Conservation (phyloP, 352 stramenopile species). For the Phytophthora foliorum region DNA sequence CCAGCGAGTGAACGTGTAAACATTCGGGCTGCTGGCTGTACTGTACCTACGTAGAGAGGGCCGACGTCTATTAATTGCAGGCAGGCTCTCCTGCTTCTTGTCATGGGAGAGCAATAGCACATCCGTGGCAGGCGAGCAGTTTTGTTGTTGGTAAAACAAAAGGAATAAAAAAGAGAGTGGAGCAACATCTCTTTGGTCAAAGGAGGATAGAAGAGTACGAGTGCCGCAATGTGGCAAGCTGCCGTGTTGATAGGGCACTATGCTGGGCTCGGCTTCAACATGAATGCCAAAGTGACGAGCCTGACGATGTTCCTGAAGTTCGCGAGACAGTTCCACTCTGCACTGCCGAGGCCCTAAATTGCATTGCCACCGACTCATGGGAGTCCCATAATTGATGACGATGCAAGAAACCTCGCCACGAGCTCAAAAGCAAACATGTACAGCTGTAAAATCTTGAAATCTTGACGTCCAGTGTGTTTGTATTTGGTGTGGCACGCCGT, state of each 20-base stretch:
- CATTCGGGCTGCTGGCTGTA: slow-evolving; percentile 20
- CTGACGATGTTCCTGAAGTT: slow-evolving; percentile 23
- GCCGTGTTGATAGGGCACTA: too few relatives aligned
- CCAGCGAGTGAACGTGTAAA: slow-evolving; percentile 7
- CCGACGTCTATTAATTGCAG: background rate
- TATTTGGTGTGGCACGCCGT: slow-evolving; percentile 18
- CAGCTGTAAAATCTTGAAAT: too few relatives aligned
- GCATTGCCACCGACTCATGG: too few relatives aligned
- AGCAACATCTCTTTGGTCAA: background rate
- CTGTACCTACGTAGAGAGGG: slow-evolving; percentile 21
- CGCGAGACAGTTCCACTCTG: too few relatives aligned
- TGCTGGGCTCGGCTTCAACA: background rate
- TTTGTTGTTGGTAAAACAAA: slow-evolving; percentile 22
- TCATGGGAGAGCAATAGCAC: slow-evolving; percentile 12
- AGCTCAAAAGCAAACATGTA: too few relatives aligned
- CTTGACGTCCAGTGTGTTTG: too few relatives aligned
- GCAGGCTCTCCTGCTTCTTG: slow-evolving; percentile 19
- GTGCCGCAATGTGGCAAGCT: too few relatives aligned
- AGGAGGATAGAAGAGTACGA: too few relatives aligned
- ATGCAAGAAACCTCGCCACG: too few relatives aligned
- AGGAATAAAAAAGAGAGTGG: slow-evolving; percentile 18
- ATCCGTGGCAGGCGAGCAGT: slow-evolving; percentile 8
- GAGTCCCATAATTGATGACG: too few relatives aligned
- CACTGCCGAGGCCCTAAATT: too few relatives aligned
- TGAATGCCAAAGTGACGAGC: slow-evolving; percentile 15